Percentiles rank a stretch among this genome's conserved stretches.
Conservation (phyloP, 768 basidiomycete species). For the Chalciporus chontae region DNA sequence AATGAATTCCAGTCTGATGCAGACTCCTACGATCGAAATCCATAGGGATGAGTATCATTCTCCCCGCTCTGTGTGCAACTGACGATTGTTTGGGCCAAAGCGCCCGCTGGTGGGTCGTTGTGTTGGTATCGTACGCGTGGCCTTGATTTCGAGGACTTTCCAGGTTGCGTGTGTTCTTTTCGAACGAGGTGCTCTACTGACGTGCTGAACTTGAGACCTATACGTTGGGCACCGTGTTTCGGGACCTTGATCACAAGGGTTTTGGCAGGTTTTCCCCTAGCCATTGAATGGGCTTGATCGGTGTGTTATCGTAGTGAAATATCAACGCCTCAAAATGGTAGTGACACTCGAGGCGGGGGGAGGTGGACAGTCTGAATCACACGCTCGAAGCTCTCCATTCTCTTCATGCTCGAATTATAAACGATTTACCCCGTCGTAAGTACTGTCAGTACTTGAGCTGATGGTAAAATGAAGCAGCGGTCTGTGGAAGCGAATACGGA, state of each 20-base stretch:
- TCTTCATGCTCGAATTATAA: not conserved
- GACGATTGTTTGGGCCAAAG: conserved; percentile 63
- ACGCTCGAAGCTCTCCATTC: not conserved
- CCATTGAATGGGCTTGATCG: conserved; percentile 13
- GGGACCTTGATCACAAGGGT: conserved; percentile 62
- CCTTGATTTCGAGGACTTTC: conserved; percentile 43
- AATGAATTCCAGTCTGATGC: conserved; percentile 87
- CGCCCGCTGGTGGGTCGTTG: conserved; percentile 43
- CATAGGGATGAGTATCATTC: not conserved
- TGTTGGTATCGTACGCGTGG: conserved; percentile 46
- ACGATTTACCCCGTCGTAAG: not conserved
- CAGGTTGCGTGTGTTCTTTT: conserved; percentile 35
- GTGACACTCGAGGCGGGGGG: not conserved
- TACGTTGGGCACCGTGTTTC: conserved; percentile 69
- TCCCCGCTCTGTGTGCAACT: conserved; percentile 24
- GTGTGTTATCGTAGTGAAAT: not conserved
- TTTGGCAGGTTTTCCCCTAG: conserved; percentile 47
- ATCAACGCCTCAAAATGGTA: conserved; percentile 16
- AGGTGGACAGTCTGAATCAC: not conserved
- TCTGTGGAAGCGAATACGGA: conserved; percentile 4
- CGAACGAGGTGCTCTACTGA: conserved; percentile 58
- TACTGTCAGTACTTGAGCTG: not conserved
- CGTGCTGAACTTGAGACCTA: conserved; percentile 58
- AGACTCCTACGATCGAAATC: conserved; percentile 46
- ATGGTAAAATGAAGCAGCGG: not conserved